Percentiles rank a stretch among this genome's conserved stretches.
These are phyloP conservation scores for barley (Hordeum vulgare) DNA, from an alignment of 176 grass and related monocot genomes.

Conservation along the genomic window MorexV3_pseudomolecules_assembly NC_058518.1:256152361-256152860, in stretches of 20 bases:
- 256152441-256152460: neutral
- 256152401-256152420: neutral
- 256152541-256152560: neutral
- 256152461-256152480: conserved; percentile 1
- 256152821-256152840: no score
- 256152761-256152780: no score
- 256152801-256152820: no score
- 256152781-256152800: no score
- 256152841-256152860: no score
- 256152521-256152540: neutral
- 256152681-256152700: neutral
- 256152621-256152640: neutral
- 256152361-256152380: neutral
- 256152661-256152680: neutral
- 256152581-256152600: neutral
- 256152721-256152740: no score
- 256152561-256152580: conserved; percentile 1
- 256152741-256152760: no score
- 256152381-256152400: conserved; percentile 15
- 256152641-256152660: neutral
- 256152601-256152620: neutral
- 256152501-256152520: neutral
- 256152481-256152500: neutral
- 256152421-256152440: neutral
- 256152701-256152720: no score